phyloP scores from a whole-genome alignment of 73 alveolate species.

The Tetrahymena elliotti region DNA sequence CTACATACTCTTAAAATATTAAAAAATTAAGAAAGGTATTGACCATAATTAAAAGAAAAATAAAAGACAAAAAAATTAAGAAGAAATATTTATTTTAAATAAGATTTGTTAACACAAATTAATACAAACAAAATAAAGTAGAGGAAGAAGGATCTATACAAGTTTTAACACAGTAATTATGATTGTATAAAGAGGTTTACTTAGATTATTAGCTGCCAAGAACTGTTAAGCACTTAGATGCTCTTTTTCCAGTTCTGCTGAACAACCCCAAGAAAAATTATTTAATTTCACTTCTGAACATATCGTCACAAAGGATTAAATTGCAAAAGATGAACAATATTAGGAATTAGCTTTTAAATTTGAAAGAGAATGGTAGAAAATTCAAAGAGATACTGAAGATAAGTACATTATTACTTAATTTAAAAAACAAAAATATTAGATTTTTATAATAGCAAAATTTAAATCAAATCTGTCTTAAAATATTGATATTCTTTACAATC shows the following conservation, averaged over 20 bases:
- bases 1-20: not conserved
- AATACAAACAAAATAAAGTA: not conserved
- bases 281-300: not conserved
- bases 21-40: not conserved
- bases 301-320: not conserved
- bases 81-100: not conserved
- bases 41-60: not conserved
- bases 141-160: not conserved
- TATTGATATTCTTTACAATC: not conserved
- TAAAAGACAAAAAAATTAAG: not conserved
- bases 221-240: not conserved
- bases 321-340: not conserved
- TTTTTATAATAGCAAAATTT: not conserved
- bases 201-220: not conserved
- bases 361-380: constrained; percentile 38
- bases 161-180: not conserved
- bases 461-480: not conserved
- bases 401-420: not conserved
- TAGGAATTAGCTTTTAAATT: constrained; percentile 1
- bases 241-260: not conserved
- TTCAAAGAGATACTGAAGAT: constrained; percentile 17
- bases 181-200: not conserved
- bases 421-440: not conserved
- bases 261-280: not conserved
- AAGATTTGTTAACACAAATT: not conserved